These are phyloP conservation scores for Multifurca ochricompacta DNA, from an alignment of 768 basidiomycete genomes.

Conservation along the genomic window DNA sequence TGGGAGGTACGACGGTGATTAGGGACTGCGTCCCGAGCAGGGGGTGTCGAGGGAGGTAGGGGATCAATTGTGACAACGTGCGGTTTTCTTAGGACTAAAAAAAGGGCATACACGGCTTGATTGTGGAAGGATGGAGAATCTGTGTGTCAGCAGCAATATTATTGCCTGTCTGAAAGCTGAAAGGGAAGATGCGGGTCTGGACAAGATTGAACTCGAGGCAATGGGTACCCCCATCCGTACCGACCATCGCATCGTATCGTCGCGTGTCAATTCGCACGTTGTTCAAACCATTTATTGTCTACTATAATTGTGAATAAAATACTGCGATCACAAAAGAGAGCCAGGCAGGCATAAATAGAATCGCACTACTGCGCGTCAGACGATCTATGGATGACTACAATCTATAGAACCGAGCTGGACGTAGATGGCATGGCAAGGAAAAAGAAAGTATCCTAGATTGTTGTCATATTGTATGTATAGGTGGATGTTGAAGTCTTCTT, in stretches of 20 bases:
- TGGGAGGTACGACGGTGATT: constrained; percentile 12
- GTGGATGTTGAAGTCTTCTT: not conserved
- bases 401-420: not conserved
- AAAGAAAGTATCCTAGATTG: not conserved
- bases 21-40: constrained; percentile 22
- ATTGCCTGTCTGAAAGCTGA: constrained; percentile 1
- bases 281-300: not conserved
- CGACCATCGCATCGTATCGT: not conserved
- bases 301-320: not conserved
- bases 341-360: not conserved
- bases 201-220: constrained; percentile 11
- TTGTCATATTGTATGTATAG: not conserved
- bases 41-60: constrained; percentile 22
- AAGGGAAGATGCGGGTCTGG: constrained; percentile 1
- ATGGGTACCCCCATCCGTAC: not conserved
- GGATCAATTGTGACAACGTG: constrained; percentile 24
- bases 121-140: constrained; percentile 16
- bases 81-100: constrained; percentile 14
- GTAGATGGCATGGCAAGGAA: not conserved
- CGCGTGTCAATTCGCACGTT: constrained; percentile 21
- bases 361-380: not conserved
- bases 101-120: constrained; percentile 19
- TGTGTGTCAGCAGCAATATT: constrained; percentile 17
- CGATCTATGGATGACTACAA: not conserved
- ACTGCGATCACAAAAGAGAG: not conserved